Percentiles rank a stretch among this genome's conserved stretches.
Conservation (phyloP, 306 rosid species). For the Dalbergia oliveri region DNA sequence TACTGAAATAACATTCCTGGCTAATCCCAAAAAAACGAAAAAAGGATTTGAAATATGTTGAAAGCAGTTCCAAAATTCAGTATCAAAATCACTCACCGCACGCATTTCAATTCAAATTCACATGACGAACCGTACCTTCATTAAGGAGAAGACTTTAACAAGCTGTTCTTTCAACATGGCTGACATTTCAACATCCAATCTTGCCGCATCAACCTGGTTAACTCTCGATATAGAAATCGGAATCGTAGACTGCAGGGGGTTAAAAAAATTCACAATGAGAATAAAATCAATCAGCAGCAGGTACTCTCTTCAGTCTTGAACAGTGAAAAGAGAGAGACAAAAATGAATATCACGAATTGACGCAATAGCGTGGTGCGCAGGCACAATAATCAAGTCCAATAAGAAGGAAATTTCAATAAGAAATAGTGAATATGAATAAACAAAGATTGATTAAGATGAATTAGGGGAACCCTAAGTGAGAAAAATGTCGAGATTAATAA, state of each 20-base stretch:
- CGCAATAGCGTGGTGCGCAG: no score
- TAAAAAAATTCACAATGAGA: slow-evolving; percentile 18
- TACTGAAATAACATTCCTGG: slow-evolving; percentile 99
- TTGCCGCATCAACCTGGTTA: slow-evolving; percentile 95
- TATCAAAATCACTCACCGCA: not conserved
- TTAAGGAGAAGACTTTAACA: slow-evolving; percentile 91
- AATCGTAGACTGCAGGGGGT: slow-evolving; percentile 59
- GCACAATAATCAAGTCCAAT: not conserved
- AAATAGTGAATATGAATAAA: not conserved
- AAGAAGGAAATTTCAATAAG: not conserved
- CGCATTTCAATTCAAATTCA: not conserved
- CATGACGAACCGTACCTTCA: slow-evolving; percentile 74
- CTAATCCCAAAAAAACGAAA: slow-evolving; percentile 70
- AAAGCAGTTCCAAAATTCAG: slow-evolving; percentile 33
- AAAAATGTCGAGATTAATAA: not conserved
- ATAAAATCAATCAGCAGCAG: not conserved
- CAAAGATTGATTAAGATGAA: not conserved
- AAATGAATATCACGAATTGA: no score
- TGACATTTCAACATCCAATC: slow-evolving; percentile 95
- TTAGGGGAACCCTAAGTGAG: slow-evolving; percentile 30
- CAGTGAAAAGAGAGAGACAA: not conserved
- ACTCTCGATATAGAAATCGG: slow-evolving; percentile 96
- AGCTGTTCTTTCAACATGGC: slow-evolving; percentile 98
- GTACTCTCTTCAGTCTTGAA: not conserved
- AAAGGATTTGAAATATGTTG: slow-evolving; percentile 41